Conservation (phyloP, 1,139 yeast genomes). For the Blastobotrys arbuscula region DNA sequence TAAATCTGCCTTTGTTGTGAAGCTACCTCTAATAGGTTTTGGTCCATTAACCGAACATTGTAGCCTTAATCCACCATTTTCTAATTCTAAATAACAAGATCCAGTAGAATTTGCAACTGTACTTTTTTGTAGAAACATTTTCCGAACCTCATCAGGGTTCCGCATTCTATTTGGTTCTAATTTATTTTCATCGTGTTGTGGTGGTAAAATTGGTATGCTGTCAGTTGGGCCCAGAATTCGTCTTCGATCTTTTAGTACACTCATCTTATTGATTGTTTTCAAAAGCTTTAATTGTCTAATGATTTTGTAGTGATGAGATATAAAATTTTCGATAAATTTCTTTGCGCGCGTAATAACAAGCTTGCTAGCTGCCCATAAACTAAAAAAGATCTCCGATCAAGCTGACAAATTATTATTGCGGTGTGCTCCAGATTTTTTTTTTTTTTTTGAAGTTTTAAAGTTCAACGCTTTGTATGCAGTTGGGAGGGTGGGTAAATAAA, state of each 20-base stretch:
- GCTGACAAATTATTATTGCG: no score
- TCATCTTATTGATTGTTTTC: slow-evolving; percentile 14
- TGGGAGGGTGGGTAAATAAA: no score
- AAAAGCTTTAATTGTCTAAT: background rate
- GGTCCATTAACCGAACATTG: slow-evolving; percentile 84
- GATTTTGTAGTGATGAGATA: no score
- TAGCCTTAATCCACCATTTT: slow-evolving; percentile 48
- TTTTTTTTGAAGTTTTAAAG: no score
- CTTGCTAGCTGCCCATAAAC: no score
- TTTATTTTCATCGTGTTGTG: background rate
- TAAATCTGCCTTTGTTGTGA: slow-evolving; percentile 61
- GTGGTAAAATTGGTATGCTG: slow-evolving; percentile 23
- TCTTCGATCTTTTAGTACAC: slow-evolving; percentile 33
- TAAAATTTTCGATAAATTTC: background rate
- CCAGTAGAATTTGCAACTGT: slow-evolving; percentile 73
- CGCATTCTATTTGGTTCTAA: slow-evolving; percentile 10
- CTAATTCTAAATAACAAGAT: slow-evolving; percentile 67
- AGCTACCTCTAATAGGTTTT: slow-evolving; percentile 74
- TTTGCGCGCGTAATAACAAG: no score
- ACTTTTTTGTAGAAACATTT: slow-evolving; percentile 44
- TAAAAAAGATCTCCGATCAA: no score
- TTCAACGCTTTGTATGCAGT: no score
- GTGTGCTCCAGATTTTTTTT: no score
- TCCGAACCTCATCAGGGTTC: slow-evolving; percentile 12
- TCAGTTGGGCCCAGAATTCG: slow-evolving; percentile 37